Evolutionary conservation across 2,329 filamentous ascomycete species (phyloP).

Genomic region (Elsinoe necatrix): DNA sequence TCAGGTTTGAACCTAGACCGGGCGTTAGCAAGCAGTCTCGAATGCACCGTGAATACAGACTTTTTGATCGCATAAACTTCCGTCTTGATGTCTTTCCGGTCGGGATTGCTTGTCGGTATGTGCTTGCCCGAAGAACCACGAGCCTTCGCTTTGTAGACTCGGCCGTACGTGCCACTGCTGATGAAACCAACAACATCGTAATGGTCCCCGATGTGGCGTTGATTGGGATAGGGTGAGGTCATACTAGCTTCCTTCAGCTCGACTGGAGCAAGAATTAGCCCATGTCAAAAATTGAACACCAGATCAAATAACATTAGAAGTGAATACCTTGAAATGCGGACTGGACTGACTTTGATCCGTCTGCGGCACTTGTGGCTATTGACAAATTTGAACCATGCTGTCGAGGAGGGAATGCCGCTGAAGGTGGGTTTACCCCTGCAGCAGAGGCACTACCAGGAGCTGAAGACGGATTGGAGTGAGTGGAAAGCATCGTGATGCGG

Average conservation of each 20-base stretch:
- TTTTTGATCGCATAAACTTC: conserved; percentile 98
- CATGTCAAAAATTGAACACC: background rate
- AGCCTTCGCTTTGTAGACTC: conserved; percentile 89
- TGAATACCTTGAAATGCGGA: conserved; percentile 33
- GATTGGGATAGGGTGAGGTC: conserved; percentile 47
- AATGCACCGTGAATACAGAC: conserved; percentile 38
- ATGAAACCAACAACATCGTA: conserved; percentile 98
- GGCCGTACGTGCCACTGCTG: conserved; percentile 92
- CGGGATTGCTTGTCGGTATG: conserved; percentile 16
- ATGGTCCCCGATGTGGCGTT: conserved; percentile 81
- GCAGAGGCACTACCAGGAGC: conserved; percentile 16
- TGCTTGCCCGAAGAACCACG: conserved; percentile 50
- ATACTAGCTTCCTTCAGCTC: conserved; percentile 15
- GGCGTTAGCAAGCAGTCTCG: background rate
- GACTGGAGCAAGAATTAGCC: conserved; percentile 3
- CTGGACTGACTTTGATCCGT: conserved; percentile 27
- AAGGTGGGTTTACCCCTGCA: conserved; percentile 12
- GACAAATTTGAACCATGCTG: conserved; percentile 20
- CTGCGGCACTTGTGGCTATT: conserved; percentile 7
- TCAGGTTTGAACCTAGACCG: conserved; percentile 72
- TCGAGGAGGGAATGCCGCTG: conserved; percentile 29
- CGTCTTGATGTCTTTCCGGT: conserved; percentile 21
- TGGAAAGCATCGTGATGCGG: background rate
- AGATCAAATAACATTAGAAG: background rate
- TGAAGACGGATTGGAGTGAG: conserved; percentile 15